Base-by-base conservation (phyloP, 306 rosid species). In the Fagus crenata region DNA sequence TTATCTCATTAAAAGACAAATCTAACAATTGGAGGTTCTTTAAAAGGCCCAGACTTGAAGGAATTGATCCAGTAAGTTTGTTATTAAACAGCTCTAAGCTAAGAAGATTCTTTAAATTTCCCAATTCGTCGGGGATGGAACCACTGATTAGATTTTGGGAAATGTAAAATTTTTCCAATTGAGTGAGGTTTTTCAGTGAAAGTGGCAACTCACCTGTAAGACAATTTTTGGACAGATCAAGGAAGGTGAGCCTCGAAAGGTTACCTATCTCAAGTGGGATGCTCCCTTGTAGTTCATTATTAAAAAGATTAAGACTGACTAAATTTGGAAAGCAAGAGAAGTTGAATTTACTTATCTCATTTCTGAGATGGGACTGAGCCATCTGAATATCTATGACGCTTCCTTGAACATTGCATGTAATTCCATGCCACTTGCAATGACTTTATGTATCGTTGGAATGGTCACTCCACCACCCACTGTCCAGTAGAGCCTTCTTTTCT, bases 171-270 rank as follows among this genome's bases (percentile, higher is more conserved):
- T 0, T 1, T 18, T 1, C 43, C 12, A 72, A 31, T 39, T 53
- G 59, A 5, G 71, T 17, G 43, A 67, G 71, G 4, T 43, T 68
- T 36, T 36, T 0, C 1, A 80, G 14, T 4, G 63, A 3, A 5
- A 2, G 13, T 13, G 79, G 79, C 1, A 67, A 12, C 69, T 63
- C 31, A 40, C 74, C 69, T 40, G 6, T 1, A 0, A 79, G 74
- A 37, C 2, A 0, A 63, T 73, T 54, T 3, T 7, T 0, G 53
- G 79, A 67, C 1, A 80, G 28, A 67, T 78, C 53, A 8, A 72
- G 82, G 71, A 72, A n/a, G 11, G 65, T 28, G n/a, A 80, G 80
- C 13, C 49, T 69, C 1, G 22, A 42, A 49, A 69, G 35, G 0
- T 0, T 33, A 32, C 77, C 76, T 14, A 69, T 75, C n/a, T 69